Percentiles rank a stretch among this genome's conserved stretches.
phyloP scores from a whole-genome alignment of 2,329 filamentous ascomycete genomes.

The Fusarium nurragi region DNA sequence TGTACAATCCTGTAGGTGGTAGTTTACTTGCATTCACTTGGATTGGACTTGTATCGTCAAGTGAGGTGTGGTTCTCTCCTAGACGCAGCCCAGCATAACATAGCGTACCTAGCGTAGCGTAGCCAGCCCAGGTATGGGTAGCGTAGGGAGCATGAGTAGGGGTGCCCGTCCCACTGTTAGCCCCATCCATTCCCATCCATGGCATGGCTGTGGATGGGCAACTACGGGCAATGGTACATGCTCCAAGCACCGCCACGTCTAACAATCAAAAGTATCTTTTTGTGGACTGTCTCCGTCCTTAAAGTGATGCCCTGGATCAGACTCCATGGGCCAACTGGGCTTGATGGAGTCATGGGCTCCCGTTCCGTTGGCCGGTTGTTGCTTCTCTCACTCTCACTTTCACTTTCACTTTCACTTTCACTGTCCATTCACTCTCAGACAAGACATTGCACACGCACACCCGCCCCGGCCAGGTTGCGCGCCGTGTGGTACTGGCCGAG shows the following conservation, averaged over 20 bases:
- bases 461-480: constrained; percentile 34
- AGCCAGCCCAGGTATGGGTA: constrained; percentile 4
- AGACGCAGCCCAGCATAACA: constrained; percentile 21
- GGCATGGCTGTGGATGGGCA: background rate
- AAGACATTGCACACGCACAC: constrained; percentile 39
- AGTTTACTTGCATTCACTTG: constrained; percentile 32
- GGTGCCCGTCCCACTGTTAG: constrained; percentile 28
- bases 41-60: constrained; percentile 34
- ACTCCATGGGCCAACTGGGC: constrained; percentile 18
- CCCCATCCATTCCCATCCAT: constrained; percentile 10
- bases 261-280: constrained; percentile 4
- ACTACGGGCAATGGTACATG: constrained; percentile 1
- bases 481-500: constrained; percentile 27
- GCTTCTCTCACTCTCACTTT: constrained; percentile 24
- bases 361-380: constrained; percentile 44
- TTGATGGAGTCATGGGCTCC: constrained; percentile 31
- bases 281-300: constrained; percentile 29
- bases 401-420: constrained; percentile 1
- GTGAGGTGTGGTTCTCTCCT: constrained; percentile 38
- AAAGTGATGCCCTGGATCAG: constrained; percentile 22
- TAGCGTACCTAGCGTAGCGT: constrained; percentile 15
- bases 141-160: constrained; percentile 26
- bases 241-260: background rate
- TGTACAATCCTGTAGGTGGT: constrained; percentile 26
- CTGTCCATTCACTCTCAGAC: constrained; percentile 18